A percentile compares a stretch with the other conserved stretches of the same genome.
These are phyloP conservation scores for Xylariaceae sp. DNA, from an alignment of 2,329 filamentous ascomycete genomes.

Conservation along the genomic window DNA sequence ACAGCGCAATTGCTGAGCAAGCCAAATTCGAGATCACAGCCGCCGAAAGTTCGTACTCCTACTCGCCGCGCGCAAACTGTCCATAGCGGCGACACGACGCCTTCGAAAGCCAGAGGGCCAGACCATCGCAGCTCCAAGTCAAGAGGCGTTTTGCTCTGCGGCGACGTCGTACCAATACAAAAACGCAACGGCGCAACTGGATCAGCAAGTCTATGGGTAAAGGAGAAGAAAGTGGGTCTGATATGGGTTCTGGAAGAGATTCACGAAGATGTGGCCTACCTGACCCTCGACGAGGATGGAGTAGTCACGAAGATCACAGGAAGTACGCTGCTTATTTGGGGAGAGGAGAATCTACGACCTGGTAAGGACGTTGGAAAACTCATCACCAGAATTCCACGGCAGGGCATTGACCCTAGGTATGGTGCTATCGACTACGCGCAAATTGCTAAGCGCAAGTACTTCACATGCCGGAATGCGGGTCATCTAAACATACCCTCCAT, in stretches of 20 bases:
- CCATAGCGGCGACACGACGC: slow-evolving; percentile 51
- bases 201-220: slow-evolving; percentile 95
- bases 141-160: slow-evolving; percentile 85
- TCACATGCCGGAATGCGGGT: slow-evolving; percentile 76
- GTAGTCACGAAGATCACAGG: slow-evolving; percentile 66
- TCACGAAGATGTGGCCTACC: slow-evolving; percentile 80
- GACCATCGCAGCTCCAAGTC: slow-evolving; percentile 73
- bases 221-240: slow-evolving; percentile 87
- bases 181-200: slow-evolving; percentile 91
- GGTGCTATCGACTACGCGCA: slow-evolving; percentile 76
- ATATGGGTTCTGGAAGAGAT: slow-evolving; percentile 99
- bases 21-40: slow-evolving; percentile 57
- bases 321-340: slow-evolving; percentile 85
- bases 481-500: slow-evolving; percentile 80
- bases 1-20: slow-evolving; percentile 87
- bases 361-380: slow-evolving; percentile 75
- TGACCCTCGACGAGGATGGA: slow-evolving; percentile 75
- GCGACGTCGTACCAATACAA: slow-evolving; percentile 96
- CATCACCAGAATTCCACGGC: slow-evolving; percentile 76
- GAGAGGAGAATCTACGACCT: slow-evolving; percentile 58
- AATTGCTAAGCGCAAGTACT: slow-evolving; percentile 68
- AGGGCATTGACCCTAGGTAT: slow-evolving; percentile 64
- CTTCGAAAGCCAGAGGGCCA: slow-evolving; percentile 49
- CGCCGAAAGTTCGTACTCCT: slow-evolving; percentile 43
- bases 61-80: slow-evolving; percentile 61